phyloP scores from a whole-genome alignment of 148 eudicot species.

The Rhododendron simsii region DNA sequence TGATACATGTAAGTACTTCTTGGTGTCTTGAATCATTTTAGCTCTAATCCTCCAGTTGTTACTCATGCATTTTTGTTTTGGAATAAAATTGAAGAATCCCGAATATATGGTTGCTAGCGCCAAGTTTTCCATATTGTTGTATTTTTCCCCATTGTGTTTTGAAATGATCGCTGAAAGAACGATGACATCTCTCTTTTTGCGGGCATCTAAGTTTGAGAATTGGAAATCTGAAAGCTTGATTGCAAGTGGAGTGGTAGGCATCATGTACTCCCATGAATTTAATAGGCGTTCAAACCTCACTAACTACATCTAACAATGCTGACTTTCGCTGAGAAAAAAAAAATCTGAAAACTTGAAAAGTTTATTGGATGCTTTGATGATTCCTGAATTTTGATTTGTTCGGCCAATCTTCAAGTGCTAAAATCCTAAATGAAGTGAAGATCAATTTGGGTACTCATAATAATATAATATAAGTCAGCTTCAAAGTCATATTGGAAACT shows the following conservation, averaged over 20 bases:
- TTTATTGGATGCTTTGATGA: background rate
- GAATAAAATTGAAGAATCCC: background rate
- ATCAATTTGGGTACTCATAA: background rate
- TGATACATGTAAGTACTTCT: constrained; percentile 84
- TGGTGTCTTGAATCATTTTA: background rate
- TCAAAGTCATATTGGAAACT: background rate
- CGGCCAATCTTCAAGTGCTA: background rate
- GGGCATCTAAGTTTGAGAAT: background rate
- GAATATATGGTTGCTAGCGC: background rate
- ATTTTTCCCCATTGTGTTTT: background rate
- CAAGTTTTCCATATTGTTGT: background rate
- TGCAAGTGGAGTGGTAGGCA: no score
- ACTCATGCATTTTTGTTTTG: background rate
- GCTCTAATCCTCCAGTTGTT: background rate
- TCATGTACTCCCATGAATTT: no score
- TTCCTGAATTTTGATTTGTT: background rate
- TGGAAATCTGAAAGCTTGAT: background rate
- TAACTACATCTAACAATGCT: no score
- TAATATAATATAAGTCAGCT: no score
- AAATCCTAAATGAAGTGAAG: background rate
- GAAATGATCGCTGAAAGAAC: background rate
- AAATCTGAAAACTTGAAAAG: background rate
- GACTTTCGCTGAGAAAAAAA: no score
- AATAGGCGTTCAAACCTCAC: no score
- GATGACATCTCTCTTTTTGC: background rate